phyloP scores from a whole-genome alignment of 768 basidiomycete genomes.

The Macrolepiota albuminosa region DNA sequence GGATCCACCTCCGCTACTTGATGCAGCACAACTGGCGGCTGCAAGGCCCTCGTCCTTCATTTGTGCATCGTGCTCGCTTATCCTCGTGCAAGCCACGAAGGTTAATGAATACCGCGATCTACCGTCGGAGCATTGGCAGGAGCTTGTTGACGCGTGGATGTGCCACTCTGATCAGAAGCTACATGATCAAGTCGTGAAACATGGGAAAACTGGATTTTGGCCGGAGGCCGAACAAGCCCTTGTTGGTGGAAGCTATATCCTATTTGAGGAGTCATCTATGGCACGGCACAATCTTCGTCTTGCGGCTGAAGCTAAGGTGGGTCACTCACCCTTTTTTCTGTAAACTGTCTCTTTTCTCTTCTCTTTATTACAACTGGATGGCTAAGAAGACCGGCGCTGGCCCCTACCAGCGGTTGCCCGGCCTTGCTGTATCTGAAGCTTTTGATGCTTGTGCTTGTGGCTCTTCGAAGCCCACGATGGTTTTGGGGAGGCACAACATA shows the following conservation, averaged over 20 bases:
- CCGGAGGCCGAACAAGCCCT: conserved; percentile 67
- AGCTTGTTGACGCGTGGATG: conserved; percentile 98
- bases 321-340: conserved; percentile 29
- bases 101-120: conserved; percentile 69
- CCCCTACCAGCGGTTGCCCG: conserved; percentile 56
- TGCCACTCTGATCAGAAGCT: conserved; percentile 90
- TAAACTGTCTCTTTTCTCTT: conserved; percentile 2
- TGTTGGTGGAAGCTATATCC: conserved; percentile 85
- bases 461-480: conserved; percentile 55
- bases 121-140: conserved; percentile 96
- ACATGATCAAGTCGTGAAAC: conserved; percentile 59
- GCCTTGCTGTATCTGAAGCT: conserved; percentile 19
- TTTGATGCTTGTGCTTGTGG: conserved; percentile 10
- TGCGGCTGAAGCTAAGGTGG: conserved; percentile 47
- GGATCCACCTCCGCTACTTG: conserved; percentile 46
- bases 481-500: conserved; percentile 32
- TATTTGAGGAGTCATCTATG: conserved; percentile 65
- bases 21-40: conserved; percentile 58
- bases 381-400: conserved; percentile 92
- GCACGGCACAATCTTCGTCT: conserved; percentile 47
- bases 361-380: conserved; percentile 44
- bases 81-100: conserved; percentile 56
- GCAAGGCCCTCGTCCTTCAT: conserved; percentile 61
- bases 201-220: conserved; percentile 69
- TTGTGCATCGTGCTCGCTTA: conserved; percentile 77